A percentile compares a stretch with the other conserved stretches of the same genome.
Evolutionary conservation across 2,329 filamentous ascomycete genomes (phyloP).

Genomic region (Botrytis paeoniae): DNA sequence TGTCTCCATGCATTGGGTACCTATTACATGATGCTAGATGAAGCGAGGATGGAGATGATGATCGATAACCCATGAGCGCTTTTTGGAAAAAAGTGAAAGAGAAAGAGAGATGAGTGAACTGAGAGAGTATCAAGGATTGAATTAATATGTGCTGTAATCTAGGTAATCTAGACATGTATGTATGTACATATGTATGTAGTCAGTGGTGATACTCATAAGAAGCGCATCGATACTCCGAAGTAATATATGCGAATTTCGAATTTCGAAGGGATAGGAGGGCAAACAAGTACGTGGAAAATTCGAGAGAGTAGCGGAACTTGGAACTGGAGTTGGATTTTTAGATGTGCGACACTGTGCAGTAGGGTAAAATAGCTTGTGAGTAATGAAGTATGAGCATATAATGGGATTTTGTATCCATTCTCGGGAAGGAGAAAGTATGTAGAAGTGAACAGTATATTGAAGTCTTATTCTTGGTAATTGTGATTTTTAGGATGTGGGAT

Average conservation of each 20-base stretch:
- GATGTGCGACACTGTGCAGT: background rate
- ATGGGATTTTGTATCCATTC: background rate
- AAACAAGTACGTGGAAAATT: background rate
- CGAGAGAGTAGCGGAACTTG: background rate
- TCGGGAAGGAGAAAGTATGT: background rate
- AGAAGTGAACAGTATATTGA: rapidly evolving
- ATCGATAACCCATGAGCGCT: too few relatives aligned
- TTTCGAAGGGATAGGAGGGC: background rate
- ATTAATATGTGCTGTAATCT: background rate
- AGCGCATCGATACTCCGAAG: background rate
- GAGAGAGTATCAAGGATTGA: too few relatives aligned
- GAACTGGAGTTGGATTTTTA: background rate
- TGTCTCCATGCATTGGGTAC: too few relatives aligned
- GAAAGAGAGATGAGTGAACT: too few relatives aligned
- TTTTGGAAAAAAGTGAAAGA: too few relatives aligned
- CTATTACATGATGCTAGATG: too few relatives aligned
- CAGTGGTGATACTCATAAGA: background rate
- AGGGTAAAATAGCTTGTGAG: background rate
- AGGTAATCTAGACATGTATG: background rate
- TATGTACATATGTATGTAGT: background rate
- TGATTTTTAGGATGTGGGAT: background rate
- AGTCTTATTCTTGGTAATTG: background rate
- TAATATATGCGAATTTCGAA: too few relatives aligned
- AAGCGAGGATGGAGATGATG: too few relatives aligned
- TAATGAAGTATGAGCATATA: background rate